phyloP scores from a whole-genome alignment of 345 rosid genomes.

The Alliaria petiolata region DNA sequence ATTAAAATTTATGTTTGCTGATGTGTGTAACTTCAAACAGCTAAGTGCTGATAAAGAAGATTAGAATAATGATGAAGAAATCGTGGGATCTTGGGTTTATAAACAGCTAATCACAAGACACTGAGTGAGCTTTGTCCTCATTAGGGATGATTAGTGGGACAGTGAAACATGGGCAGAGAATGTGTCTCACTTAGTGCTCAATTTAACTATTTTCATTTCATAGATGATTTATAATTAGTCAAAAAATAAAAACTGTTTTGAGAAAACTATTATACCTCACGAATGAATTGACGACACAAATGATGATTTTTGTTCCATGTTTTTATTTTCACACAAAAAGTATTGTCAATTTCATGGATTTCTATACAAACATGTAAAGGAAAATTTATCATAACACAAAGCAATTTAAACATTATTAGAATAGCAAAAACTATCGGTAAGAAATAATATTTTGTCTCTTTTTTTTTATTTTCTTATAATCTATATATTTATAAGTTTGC shows the following conservation, averaged over 20 bases:
- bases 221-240: neutral
- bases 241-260: neutral
- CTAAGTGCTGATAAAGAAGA: constrained; percentile 23
- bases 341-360: neutral
- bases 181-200: constrained; percentile 41
- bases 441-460: too few species aligned
- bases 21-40: constrained; percentile 17
- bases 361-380: neutral
- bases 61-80: constrained; percentile 28
- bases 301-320: neutral
- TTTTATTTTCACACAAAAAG: neutral
- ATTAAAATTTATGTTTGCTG: constrained; percentile 2
- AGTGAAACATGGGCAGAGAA: constrained; percentile 76
- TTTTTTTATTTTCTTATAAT: too few species aligned
- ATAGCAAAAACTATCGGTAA: too few species aligned
- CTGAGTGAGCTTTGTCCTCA: constrained; percentile 61
- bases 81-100: constrained; percentile 73
- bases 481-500: too few species aligned
- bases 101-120: constrained; percentile 46
- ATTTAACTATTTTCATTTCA: neutral
- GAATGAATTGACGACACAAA: neutral
- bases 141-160: constrained; percentile 62
- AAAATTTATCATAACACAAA: neutral
- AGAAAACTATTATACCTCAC: neutral
- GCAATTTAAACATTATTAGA: neutral